Conservation (phyloP, 495 filamentous ascomycete species). For the Mycothermus thermophilus region DNA sequence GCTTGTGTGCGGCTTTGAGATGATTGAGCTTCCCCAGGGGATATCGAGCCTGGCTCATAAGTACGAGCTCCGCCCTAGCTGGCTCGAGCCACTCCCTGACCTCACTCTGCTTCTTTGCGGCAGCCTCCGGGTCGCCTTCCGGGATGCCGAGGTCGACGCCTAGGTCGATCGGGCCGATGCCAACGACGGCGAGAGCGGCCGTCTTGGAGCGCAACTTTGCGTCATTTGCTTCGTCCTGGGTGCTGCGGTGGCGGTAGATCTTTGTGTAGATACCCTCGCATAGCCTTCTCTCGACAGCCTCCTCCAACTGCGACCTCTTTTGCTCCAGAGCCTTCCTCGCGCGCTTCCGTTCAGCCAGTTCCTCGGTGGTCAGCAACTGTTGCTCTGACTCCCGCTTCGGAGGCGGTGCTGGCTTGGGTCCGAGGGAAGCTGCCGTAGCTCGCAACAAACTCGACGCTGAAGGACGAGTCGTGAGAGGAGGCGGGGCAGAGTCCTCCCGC, state of each 20-base stretch:
- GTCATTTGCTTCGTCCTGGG: conserved; percentile 88
- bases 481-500: conserved; percentile 38
- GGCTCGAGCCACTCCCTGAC: conserved; percentile 57
- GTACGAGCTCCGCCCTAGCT: conserved; percentile 58
- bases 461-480: conserved; percentile 33
- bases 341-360: conserved; percentile 64
- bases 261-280: conserved; percentile 78
- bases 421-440: conserved; percentile 37
- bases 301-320: conserved; percentile 66
- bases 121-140: conserved; percentile 33
- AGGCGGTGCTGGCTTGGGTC: conserved; percentile 29
- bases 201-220: conserved; percentile 91
- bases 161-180: conserved; percentile 75
- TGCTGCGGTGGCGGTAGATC: conserved; percentile 82
- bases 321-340: conserved; percentile 63
- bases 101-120: conserved; percentile 50
- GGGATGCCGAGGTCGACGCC: conserved; percentile 56
- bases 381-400: conserved; percentile 41
- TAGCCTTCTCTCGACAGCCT: conserved; percentile 78
- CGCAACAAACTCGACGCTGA: conserved; percentile 40
- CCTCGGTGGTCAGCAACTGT: conserved; percentile 84
- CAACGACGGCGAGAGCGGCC: conserved; percentile 77
- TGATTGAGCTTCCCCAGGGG: conserved; percentile 85
- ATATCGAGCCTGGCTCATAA: conserved; percentile 77
- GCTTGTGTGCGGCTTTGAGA: conserved; percentile 78